These are phyloP conservation scores for Sergeia podlipaevii DNA, from an alignment of 208 protist genomes.

Conservation along the genomic window DNA sequence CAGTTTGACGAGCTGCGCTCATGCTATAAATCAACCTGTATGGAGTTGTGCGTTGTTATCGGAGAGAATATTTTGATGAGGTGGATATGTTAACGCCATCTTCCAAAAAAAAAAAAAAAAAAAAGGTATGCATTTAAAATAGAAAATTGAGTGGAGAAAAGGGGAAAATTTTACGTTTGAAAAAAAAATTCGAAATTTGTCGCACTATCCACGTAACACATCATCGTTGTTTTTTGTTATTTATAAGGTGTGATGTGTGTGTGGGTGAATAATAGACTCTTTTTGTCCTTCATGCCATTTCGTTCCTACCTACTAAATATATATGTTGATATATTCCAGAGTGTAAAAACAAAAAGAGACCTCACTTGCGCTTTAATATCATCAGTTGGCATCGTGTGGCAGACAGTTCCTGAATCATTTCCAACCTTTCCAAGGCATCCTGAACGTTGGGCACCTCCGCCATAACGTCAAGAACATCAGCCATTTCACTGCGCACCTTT, in stretches of 20 bases:
- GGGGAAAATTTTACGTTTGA: too few relatives aligned
- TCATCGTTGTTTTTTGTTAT: too few relatives aligned
- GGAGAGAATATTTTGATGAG: too few relatives aligned
- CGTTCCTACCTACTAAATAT: neutral
- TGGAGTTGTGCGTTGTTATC: too few relatives aligned
- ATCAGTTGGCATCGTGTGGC: conserved; percentile 33
- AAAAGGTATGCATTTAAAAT: neutral
- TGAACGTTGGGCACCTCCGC: conserved; percentile 23
- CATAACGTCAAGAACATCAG: conserved; percentile 20
- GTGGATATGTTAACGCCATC: neutral
- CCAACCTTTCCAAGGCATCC: conserved; percentile 15
- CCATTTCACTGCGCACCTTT: conserved; percentile 11
- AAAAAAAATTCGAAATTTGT: too few relatives aligned
- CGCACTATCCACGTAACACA: too few relatives aligned
- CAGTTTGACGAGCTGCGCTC: too few relatives aligned
- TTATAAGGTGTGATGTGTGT: neutral
- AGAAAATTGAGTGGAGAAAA: too few relatives aligned
- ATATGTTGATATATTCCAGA: too few relatives aligned
- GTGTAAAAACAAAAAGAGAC: too few relatives aligned
- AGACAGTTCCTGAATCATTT: conserved; percentile 20
- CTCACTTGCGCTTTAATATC: too few relatives aligned
- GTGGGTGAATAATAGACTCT: neutral
- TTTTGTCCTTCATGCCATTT: conserved; percentile 1
- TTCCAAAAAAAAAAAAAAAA: conserved; percentile 10
- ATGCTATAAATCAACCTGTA: too few relatives aligned